Base-by-base conservation (phyloP, 1,284 basidiomycete species). In the Trametes hirsuta region DNA sequence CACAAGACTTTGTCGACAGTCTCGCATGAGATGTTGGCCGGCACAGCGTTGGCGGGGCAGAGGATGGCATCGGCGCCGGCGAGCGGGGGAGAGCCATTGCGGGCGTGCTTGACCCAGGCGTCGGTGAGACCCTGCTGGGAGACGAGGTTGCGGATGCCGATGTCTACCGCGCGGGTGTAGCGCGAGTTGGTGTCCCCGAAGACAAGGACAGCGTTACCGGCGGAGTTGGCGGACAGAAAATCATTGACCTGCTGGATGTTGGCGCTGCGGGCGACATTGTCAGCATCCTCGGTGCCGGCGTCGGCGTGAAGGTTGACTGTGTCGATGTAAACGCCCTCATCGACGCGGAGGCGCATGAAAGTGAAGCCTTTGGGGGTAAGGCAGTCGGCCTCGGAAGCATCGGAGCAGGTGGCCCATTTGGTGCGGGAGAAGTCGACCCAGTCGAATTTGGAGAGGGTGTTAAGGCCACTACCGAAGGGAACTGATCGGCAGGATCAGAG, bases 311-410 rank as follows among this genome's bases (percentile, higher is more conserved):
- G 47, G 55, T 61, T 61, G 55, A 54, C 42, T n/a, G 39, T 25
- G 47, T 61, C 60, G 37, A 58, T 46, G 42, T 53, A 61, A 14
- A 58, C 34, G 3, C 49, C 55, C n/a, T 56, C 50, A 15, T 42
- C 60, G 47, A 61, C 18, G 15, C 37, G 41, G 15, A 61, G 25
- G 25, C 60, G 55, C 60, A 61, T 61, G 47, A 61, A 61, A 24
- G 60, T 61, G 60, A 58, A 61, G 51, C 60, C 60, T 39, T 61
- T 61, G 15, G 60, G 60, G 1, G 60, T 61, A 34, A 61, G 47
- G 55, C 60, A 61, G 37, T 61, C 59, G n/a, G 35, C 24, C 30
- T 49, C 54, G 21, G 60, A 61, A 11, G 55, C 60, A 30, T 58
- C 46, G 2, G 55, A 58, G 55, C 60, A 61, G 6, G 35, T 47